A percentile compares a stretch with the other conserved stretches of the same genome.
These are phyloP conservation scores for Flaveria bidentis DNA, from an alignment of 129 eudicot species.

Conservation along the genomic window DNA sequence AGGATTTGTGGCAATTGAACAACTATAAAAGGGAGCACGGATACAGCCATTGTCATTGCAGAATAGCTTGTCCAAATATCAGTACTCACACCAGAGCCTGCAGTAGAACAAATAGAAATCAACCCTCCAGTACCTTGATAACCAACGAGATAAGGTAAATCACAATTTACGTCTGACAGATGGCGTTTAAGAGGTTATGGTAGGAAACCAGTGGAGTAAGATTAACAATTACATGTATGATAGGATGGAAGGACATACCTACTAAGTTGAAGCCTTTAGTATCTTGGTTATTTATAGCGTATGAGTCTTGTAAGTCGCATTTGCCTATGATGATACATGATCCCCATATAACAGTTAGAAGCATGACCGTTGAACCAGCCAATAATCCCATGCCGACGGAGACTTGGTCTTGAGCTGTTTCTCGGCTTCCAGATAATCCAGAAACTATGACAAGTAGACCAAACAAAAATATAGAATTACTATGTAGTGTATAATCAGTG, in stretches of 20 bases:
- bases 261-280: slow-evolving; percentile 60
- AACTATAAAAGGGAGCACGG: slow-evolving; percentile 66
- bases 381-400: slow-evolving; percentile 91
- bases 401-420: slow-evolving; percentile 81
- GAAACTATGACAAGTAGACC: slow-evolving; percentile 52
- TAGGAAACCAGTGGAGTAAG: no score
- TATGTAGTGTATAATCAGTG: neutral
- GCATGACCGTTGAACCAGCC: slow-evolving; percentile 93
- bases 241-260: slow-evolving; percentile 38
- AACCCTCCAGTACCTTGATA: no score
- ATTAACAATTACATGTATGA: no score
- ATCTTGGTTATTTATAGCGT: slow-evolving; percentile 56
- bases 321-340: slow-evolving; percentile 74
- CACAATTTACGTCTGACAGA: no score
- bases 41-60: slow-evolving; percentile 68
- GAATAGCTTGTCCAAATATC: slow-evolving; percentile 88
- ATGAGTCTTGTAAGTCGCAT: slow-evolving; percentile 55
- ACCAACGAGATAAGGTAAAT: no score
- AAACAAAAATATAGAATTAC: neutral
- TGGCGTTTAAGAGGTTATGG: no score
- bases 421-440: slow-evolving; percentile 76
- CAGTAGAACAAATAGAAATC: slow-evolving; percentile 14
- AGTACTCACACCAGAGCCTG: slow-evolving; percentile 77
- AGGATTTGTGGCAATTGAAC: slow-evolving; percentile 68
- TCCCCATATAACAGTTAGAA: slow-evolving; percentile 80